phyloP scores from a whole-genome alignment of 2,329 filamentous ascomycete species.

The Pseudogymnoascus sp. region DNA sequence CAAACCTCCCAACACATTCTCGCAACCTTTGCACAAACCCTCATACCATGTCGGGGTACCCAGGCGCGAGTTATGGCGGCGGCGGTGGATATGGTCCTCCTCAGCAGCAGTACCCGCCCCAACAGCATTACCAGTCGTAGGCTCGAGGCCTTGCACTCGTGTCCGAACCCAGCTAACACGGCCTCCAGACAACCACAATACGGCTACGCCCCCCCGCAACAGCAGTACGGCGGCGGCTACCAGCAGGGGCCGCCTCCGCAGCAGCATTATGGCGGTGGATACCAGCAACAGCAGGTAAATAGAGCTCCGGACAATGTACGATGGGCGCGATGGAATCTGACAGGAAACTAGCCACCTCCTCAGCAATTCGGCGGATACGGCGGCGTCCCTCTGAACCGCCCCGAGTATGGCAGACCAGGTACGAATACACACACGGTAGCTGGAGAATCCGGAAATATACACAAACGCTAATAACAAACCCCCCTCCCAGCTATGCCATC shows the following conservation, averaged over 20 bases:
- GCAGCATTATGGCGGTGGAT: neutral
- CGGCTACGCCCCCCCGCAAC: constrained; percentile 41
- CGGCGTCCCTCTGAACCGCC: constrained; percentile 28
- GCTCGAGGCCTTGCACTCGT: constrained; percentile 19
- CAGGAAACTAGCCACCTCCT: constrained; percentile 29
- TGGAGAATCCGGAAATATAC: neutral
- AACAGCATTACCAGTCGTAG: constrained; percentile 44
- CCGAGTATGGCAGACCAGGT: constrained; percentile 44
- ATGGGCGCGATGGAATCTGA: neutral
- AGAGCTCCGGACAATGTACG: neutral
- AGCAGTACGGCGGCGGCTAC: constrained; percentile 28
- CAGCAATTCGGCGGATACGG: constrained; percentile 39
- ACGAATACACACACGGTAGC: constrained; percentile 21
- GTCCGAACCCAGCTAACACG: constrained; percentile 21
- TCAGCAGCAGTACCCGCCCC: constrained; percentile 36
- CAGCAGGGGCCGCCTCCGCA: constrained; percentile 16
- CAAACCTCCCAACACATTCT: neutral
- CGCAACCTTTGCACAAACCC: neutral
- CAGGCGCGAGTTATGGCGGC: constrained; percentile 43
- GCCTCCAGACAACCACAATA: constrained; percentile 30
- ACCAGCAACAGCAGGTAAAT: constrained; percentile 9
- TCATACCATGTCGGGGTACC: constrained; percentile 55
- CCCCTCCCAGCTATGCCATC: constrained; percentile 31
- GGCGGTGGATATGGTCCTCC: constrained; percentile 35
- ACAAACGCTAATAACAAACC: constrained; percentile 5